phyloP scores from a whole-genome alignment of 108 stramenopile species.

The Epipyxis sp. region DNA sequence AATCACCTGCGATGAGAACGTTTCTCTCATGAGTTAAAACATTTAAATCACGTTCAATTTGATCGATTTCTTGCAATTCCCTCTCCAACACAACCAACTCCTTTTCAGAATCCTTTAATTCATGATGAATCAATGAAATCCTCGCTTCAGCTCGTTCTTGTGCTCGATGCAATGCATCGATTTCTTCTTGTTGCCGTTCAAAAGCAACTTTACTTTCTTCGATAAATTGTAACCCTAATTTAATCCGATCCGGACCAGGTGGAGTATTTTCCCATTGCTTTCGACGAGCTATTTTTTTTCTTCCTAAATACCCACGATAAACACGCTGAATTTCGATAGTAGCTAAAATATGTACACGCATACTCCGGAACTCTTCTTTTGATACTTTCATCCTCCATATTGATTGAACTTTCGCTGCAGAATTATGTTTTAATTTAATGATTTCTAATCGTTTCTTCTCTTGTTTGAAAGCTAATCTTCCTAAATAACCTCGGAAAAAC shows the following conservation, averaged over 20 bases:
- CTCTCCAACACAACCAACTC: constrained; percentile 59
- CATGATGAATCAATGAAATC: constrained; percentile 53
- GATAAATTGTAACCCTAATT: constrained; percentile 55
- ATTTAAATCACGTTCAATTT: constrained; percentile 56
- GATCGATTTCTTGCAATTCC: constrained; percentile 62
- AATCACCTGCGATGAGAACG: too few species aligned
- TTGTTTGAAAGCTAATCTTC: constrained; percentile 15
- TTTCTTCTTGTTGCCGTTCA: constrained; percentile 61
- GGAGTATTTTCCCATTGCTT: constrained; percentile 53
- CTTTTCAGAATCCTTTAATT: constrained; percentile 52
- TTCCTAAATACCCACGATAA: constrained; percentile 48
- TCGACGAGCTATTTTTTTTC: constrained; percentile 33
- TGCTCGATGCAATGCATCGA: constrained; percentile 62
- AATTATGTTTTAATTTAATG: background rate
- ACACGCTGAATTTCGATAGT: constrained; percentile 46
- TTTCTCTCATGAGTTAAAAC: constrained; percentile 61
- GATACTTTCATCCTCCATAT: constrained; percentile 47
- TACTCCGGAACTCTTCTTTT: constrained; percentile 36
- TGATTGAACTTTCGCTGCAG: constrained; percentile 37
- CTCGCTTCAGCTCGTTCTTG: constrained; percentile 63
- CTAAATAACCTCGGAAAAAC: constrained; percentile 32
- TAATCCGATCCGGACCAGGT: constrained; percentile 59
- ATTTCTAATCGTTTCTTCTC: constrained; percentile 32
- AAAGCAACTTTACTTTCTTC: constrained; percentile 65
- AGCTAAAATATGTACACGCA: constrained; percentile 41